These are phyloP conservation scores for Candida corydali DNA, from an alignment of 805 yeast genomes.

Conservation along the genomic window DNA sequence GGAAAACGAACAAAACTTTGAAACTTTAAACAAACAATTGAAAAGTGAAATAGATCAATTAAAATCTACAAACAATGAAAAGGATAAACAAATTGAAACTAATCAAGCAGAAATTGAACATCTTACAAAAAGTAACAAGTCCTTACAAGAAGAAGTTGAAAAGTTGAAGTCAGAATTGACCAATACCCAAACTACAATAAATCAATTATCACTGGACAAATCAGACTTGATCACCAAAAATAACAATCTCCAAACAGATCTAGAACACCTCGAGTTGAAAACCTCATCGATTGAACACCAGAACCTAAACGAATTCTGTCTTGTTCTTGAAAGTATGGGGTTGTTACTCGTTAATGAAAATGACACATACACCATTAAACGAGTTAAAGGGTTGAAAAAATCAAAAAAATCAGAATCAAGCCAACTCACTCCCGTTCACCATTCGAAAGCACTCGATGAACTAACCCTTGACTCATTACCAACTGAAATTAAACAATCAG, in stretches of 20 bases:
- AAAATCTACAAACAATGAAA: neutral
- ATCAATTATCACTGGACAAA: neutral
- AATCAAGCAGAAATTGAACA: conserved; percentile 7
- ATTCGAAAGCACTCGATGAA: conserved; percentile 38
- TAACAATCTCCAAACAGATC: neutral
- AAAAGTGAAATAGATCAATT: neutral
- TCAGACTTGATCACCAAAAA: neutral
- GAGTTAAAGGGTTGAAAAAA: conserved; percentile 72
- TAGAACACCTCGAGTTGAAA: neutral
- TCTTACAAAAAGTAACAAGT: conserved; percentile 9
- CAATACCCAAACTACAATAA: conserved; percentile 3
- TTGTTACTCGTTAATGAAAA: conserved; percentile 51
- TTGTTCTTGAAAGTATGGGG: conserved; percentile 72
- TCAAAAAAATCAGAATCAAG: conserved; percentile 25
- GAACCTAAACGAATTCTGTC: conserved; percentile 31
- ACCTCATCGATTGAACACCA: neutral
- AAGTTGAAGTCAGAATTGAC: conserved; percentile 4
- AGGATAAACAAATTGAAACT: neutral
- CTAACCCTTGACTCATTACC: conserved; percentile 40
- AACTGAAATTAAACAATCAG: conserved; percentile 20
- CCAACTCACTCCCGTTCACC: conserved; percentile 11
- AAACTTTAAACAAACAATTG: neutral
- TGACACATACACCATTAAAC: conserved; percentile 47
- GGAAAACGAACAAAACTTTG: conserved; percentile 17
- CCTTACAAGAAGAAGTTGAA: conserved; percentile 1